Evolutionary conservation across 208 protist species (phyloP).

Genomic region (Naegleria gruberi): DNA sequence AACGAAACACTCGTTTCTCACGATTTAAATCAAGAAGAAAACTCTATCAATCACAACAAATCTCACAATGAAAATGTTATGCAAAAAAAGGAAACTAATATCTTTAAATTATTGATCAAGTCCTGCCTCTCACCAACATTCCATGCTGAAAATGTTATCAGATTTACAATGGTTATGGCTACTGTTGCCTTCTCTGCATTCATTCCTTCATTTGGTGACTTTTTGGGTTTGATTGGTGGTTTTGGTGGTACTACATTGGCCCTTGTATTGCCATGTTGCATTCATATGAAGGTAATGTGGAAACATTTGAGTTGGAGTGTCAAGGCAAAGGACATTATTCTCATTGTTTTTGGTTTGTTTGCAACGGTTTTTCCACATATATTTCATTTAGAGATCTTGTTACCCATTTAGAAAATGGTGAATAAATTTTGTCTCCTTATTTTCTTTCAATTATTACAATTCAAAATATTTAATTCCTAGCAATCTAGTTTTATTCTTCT

Average conservation of each 20-base stretch:
- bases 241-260: not conserved
- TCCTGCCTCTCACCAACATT: not conserved
- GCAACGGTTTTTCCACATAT: not conserved
- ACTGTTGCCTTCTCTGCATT: not conserved
- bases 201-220: conserved; percentile 3
- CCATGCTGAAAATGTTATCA: not conserved
- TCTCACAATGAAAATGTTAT: not conserved
- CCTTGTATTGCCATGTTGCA: not conserved
- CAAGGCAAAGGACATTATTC: not conserved
- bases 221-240: conserved; percentile 5
- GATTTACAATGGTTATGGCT: not conserved
- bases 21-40: not conserved
- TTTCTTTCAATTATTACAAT: too few relatives aligned
- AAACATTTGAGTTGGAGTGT: not conserved
- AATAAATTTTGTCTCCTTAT: too few relatives aligned
- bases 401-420: not conserved
- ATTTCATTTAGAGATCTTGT: not conserved
- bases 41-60: not conserved
- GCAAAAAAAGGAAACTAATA: not conserved
- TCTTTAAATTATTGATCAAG: not conserved
- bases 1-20: not conserved
- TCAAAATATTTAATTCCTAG: too few relatives aligned
- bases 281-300: not conserved
- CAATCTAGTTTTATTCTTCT: too few relatives aligned
- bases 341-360: not conserved